Evolutionary conservation across 169 alveolate genomes (phyloP), one percentile per base, ranked within the genome.

Genomic region (Cystoisospora suis): DNA sequence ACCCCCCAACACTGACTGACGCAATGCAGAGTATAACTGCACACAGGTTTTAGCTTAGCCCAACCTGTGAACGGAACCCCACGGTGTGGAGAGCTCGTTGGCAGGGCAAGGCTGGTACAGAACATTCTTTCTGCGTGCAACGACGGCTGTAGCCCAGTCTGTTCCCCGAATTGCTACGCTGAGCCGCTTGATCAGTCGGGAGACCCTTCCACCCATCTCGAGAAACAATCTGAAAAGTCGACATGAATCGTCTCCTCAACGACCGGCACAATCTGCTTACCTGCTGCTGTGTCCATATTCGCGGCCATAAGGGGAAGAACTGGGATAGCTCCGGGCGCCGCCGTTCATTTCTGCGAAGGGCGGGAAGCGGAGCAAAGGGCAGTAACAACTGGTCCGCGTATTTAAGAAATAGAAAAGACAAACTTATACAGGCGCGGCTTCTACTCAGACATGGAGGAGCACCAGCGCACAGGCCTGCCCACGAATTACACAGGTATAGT

Each of bases 291-390:
- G 34, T 9, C 77, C 77, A n/a, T 65, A 65, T 1, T 65, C 77
- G 77, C 77, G 77, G 15, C 77, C 77, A 44, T 65, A 65, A 36
- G 77, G 77, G 34, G 77, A 65, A 44, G n/a, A 65, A 65, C 77
- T 44, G 3, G 77, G 77, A n/a, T 65, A 65, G 40, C 77, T 65
- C 34, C 77, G 77, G 45, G 77, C 36, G 40, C 77, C 40, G 77
- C 77, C 77, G 34, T 65, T 65, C 77, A 65, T 1, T 32, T 65
- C 77, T 65, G 77, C 77, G n/a, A n/a, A n/a, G n/a, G n/a, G n/a
- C n/a, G n/a, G n/a, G n/a, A n/a, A n/a, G n/a, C n/a, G n/a, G n/a
- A n/a, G n/a, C n/a, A n/a, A n/a, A n/a, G n/a, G n/a, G n/a, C n/a
- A n/a, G n/a, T n/a, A n/a, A n/a, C n/a, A n/a, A n/a, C n/a, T n/a